Evolutionary conservation across 2,329 filamentous ascomycete genomes (phyloP), one percentile per base, ranked within the genome.

Genomic region (Ramularia endophylla): DNA sequence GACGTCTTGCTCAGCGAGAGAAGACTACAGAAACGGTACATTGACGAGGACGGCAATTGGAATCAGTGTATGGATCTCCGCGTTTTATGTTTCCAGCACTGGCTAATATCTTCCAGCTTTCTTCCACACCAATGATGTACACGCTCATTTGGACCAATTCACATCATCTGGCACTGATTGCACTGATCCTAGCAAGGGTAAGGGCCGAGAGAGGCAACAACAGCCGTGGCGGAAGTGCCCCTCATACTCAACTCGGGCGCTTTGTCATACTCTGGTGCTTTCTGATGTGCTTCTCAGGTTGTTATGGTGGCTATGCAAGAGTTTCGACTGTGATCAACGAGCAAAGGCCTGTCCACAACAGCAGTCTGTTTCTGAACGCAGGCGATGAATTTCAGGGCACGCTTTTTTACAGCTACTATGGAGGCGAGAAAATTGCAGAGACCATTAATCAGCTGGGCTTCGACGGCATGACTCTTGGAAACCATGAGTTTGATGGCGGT

Each of bases 301-400:
- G 80, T 61, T 80, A 71, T 43, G 80, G 80, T 18, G 80, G 80
- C 20, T 83, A 82, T 48, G 70, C 80, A 1, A 74, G 80, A 42
- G 74, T 83, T 58, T 81, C 81, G 66, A 70, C 72, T 15, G 70
- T 77, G 5, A 64, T 83, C 27, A 71, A 80, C 39, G 68, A 73
- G 52, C 70, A 77, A 18, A 72, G 78, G 20, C 70, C 74, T 4
- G 67, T 69, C 20, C 68, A 80, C 54, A 71, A 75, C n/a, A 75
- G 81, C 55, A 77, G 75, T 41, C 65, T 83, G 12, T 75, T 77
- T 64, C 65, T 83, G 33, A 81, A 83, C 41, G 76, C 74, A 2
- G 80, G 80, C n/a, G 80, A 83, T 51, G 80, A 83, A 57, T 83
- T 83, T 57, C 77, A 83, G 52, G 80, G 80, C 40, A 83, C 80